Evolutionary conservation across 331 rosid genomes (phyloP), one percentile per base, ranked within the genome.

Genomic region (Quercus lobata): DNA sequence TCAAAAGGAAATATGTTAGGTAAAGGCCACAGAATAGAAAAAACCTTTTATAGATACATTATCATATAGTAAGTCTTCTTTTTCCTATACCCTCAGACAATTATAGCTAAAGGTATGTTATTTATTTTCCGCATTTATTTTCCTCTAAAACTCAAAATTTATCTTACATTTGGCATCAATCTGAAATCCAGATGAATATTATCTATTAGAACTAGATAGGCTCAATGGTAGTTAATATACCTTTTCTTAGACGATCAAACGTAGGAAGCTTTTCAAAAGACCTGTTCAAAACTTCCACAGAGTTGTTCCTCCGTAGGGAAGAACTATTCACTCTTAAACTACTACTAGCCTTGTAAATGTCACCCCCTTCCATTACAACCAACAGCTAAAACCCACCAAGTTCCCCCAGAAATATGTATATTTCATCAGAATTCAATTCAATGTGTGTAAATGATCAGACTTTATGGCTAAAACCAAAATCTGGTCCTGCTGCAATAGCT

Each of bases 221-320:
- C 2, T 27, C 30, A 27, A 27, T 27, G 34, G 34, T 58, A 7
- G 85, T 58, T 69, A 89, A 55, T 70, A 89, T 63, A 21, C 90
- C 90, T 74, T 84, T 89, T 74, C 78, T 84, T 14, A 89, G 54
- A 56, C 88, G 87, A 37, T 75, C 57, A 73, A 75, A 85, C 5
- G 91, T 88, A 0, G 91, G 91, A 4, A 88, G 86, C 56, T 61
- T 85, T 60, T 85, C 86, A 24, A 85, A 74, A 18, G 88, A 80
- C 70, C 71, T 74, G 0, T 85, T 79, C 80, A 89, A 89, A 11
- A 65, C 80, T 9, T 83, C 85, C 30, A 2, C 7, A 10, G 46
- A 53, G 7, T 56, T 76, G 46, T 75, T 80, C 69, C 89, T 66
- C 89, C 89, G 85, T 7, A 25, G 15, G 5, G 72, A 24, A 2